Percentiles rank a stretch among this genome's conserved stretches.
Evolutionary conservation across 768 basidiomycete genomes (phyloP).

Genomic region (Trametes cinnabarina): DNA sequence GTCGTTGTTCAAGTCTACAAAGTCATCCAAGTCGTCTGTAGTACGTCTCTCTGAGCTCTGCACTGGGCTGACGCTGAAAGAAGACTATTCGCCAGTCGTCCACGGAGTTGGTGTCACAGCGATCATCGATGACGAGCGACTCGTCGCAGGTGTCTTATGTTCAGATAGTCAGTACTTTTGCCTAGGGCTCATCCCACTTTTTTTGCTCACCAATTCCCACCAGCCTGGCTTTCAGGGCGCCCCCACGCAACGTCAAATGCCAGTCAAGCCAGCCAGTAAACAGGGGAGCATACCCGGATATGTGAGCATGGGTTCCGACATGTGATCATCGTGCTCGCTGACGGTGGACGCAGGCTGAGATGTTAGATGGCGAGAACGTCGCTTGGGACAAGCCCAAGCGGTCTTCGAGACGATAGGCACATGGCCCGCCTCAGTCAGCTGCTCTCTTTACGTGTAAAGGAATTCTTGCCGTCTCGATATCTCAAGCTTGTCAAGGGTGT

Average conservation of each 20-base stretch:
- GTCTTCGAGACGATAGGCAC: slow-evolving; percentile 8
- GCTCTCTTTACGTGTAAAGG: not conserved
- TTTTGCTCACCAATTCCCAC: not conserved
- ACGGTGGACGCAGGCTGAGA: slow-evolving; percentile 25
- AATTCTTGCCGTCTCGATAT: not conserved
- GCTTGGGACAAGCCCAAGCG: slow-evolving; percentile 30
- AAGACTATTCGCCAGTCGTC: not conserved
- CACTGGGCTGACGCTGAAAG: not conserved
- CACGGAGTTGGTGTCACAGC: not conserved
- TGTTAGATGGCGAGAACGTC: slow-evolving; percentile 33
- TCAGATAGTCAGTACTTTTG: slow-evolving; percentile 1
- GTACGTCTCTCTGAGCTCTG: not conserved
- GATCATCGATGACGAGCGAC: slow-evolving; percentile 10
- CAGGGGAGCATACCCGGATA: not conserved
- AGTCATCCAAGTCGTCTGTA: not conserved
- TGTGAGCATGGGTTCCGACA: slow-evolving; percentile 1
- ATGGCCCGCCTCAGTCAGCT: not conserved
- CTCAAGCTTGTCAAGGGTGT: no score
- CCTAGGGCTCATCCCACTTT: not conserved
- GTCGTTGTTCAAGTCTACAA: slow-evolving; percentile 12
- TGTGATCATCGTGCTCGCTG: not conserved
- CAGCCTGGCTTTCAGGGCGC: slow-evolving; percentile 7
- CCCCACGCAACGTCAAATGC: not conserved
- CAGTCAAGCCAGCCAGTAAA: not conserved
- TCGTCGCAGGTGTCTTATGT: slow-evolving; percentile 13